Percentiles rank a stretch among this genome's conserved stretches.
Evolutionary conservation across 2,329 filamentous ascomycete species (phyloP).

Genomic region (Alternaria arbusti): DNA sequence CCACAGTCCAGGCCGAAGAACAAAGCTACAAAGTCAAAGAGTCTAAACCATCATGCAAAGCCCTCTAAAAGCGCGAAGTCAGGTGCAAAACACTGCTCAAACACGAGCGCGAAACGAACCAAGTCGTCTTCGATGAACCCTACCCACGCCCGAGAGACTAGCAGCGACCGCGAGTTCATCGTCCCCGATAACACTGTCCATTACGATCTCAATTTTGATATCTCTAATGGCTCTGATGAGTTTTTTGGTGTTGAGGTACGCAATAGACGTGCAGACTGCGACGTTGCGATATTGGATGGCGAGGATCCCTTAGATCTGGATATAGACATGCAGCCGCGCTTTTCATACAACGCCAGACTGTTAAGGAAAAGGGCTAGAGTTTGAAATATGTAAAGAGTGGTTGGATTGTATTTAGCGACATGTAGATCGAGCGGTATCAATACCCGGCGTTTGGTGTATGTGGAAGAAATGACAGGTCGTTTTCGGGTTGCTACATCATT

Average conservation of each 20-base stretch:
- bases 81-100: background rate
- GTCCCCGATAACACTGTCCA: conserved; percentile 1
- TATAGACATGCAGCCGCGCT: conserved; percentile 18
- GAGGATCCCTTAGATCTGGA: conserved; percentile 10
- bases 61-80: background rate
- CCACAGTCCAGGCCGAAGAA: background rate
- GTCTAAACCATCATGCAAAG: background rate
- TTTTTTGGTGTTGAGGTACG: background rate
- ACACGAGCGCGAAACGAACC: background rate
- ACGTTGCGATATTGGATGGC: background rate
- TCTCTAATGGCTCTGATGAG: background rate
- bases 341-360: conserved; percentile 9
- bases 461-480: background rate
- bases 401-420: background rate
- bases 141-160: conserved; percentile 3
- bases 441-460: background rate
- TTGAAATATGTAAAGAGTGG: background rate
- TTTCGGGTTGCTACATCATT: background rate
- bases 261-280: background rate
- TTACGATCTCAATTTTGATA: background rate
- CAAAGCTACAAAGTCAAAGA: background rate
- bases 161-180: conserved; percentile 6
- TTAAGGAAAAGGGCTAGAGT: background rate
- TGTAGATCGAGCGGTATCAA: background rate
- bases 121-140: background rate